Base-by-base conservation (phyloP, 2,329 filamentous ascomycete species). In the Fusarium bactridioides region DNA sequence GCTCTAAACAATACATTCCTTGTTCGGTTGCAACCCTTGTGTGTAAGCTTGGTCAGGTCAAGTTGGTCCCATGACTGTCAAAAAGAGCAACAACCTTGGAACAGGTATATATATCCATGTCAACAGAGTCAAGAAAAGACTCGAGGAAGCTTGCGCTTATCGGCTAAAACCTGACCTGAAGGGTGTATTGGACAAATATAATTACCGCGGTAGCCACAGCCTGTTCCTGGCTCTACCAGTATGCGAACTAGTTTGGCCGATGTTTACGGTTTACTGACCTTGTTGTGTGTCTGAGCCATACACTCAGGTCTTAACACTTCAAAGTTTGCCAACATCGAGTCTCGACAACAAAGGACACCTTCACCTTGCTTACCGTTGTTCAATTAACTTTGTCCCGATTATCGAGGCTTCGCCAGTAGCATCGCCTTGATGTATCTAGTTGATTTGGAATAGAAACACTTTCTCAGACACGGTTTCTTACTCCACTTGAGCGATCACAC, bases 1-100 rank as follows among this genome's bases (percentile, higher is more conserved):
- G 53, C 35, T 56, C 41, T n/a, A 66, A 64, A 64, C 50, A 56
- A 66, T 47, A 37, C 38, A 54, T 56, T 64, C 61, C 62, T 65
- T 72, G 74, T 61, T 48, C 51, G 57, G 55, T 68, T 47, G 61
- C 40, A 70, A 59, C 59, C 40, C 51, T 61, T 68, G 54, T 40
- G 74, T 61, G 63, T 38, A 69, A 75, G 72, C 72, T 75, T 71
- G 66, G 64, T 69, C 71, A 76, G 54, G 48, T 55, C 61, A 60
- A 61, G 59, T 64, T 68, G 66, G 64, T 73, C 74, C 71, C 71
- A 76, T 76, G 74, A 76, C 71, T 69, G 53, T 43, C 45, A 67
- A 76, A 74, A 76, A 72, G 66, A 72, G 61, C 5, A 62, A 73
- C 60, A 72, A 64, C 65, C 73, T 67, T 69, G 67, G 61, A 66